phyloP scores from a whole-genome alignment of 2,329 filamentous ascomycete species.

The Hymenoscyphus repandus region DNA sequence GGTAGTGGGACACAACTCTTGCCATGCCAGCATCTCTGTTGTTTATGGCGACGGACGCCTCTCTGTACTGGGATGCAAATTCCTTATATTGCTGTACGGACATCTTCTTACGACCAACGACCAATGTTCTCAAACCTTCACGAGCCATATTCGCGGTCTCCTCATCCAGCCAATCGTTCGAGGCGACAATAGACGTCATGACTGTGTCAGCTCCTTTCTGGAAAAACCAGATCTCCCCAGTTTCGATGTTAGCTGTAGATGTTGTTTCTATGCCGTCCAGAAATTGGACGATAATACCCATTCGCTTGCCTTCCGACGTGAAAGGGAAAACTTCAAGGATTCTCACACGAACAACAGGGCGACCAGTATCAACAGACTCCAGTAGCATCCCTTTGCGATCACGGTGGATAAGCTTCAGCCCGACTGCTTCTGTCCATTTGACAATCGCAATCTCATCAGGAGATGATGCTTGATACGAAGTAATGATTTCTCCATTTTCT shows the following conservation, averaged over 20 bases:
- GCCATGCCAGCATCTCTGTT: conserved; percentile 80
- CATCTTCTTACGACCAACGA: conserved; percentile 87
- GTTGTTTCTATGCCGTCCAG: conserved; percentile 49
- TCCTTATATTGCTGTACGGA: conserved; percentile 74
- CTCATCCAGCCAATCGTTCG: conserved; percentile 98
- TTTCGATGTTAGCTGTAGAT: conserved; percentile 42
- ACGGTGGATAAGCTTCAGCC: conserved; percentile 75
- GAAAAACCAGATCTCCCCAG: conserved; percentile 93
- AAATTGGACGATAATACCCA: conserved; percentile 95
- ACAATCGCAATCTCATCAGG: conserved; percentile 98
- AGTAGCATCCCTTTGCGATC: conserved; percentile 83
- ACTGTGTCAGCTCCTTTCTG: conserved; percentile 98
- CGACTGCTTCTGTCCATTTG: conserved; percentile 88
- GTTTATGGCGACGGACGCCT: conserved; percentile 74
- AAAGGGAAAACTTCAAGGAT: conserved; percentile 96
- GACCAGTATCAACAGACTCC: conserved; percentile 68
- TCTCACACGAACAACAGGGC: conserved; percentile 73
- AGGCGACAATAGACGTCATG: conserved; percentile 90
- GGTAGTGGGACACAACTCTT: conserved; percentile 68
- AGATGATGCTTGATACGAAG: conserved; percentile 92
- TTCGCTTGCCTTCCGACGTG: conserved; percentile 94
- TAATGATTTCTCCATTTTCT: conserved; percentile 69
- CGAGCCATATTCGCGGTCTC: conserved; percentile 99
- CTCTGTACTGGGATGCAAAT: conserved; percentile 69
- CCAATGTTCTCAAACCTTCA: conserved; percentile 87